phyloP scores from a whole-genome alignment of 345 rosid genomes.

The Geranium brycei region DNA sequence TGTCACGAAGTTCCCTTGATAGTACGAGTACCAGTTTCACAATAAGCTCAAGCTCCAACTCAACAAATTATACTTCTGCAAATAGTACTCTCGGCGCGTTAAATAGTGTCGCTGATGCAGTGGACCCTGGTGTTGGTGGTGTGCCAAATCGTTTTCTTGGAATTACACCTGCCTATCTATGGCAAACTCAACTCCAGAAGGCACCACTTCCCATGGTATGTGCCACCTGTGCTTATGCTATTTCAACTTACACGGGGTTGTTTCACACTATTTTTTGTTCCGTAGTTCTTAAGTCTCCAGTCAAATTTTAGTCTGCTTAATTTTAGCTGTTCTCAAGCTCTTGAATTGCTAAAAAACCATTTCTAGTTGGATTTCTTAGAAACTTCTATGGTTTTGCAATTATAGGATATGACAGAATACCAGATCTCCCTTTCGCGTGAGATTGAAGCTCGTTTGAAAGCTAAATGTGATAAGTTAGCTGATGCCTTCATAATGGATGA shows the following conservation, averaged over 20 bases:
- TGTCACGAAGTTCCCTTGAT: conserved; percentile 81
- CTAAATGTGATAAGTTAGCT: conserved; percentile 75
- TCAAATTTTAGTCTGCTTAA: neutral
- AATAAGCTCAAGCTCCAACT: conserved; percentile 64
- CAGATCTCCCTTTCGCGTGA: conserved; percentile 72
- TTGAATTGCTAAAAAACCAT: neutral
- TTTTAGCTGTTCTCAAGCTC: neutral
- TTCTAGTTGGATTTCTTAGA: neutral
- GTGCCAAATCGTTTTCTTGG: conserved; percentile 89
- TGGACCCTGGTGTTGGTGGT: conserved; percentile 78
- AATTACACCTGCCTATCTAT: conserved; percentile 69
- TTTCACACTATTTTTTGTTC: no score
- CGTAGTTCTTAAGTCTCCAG: neutral
- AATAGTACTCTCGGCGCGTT: conserved; percentile 32
- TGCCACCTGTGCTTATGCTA: neutral
- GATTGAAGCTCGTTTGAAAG: conserved; percentile 69
- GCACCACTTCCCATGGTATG: conserved; percentile 49
- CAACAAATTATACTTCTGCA: conserved; percentile 42
- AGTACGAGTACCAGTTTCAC: conserved; percentile 63
- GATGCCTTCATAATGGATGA: conserved; percentile 74
- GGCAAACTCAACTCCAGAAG: conserved; percentile 78
- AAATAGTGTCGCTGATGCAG: conserved; percentile 34
- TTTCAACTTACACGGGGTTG: no score
- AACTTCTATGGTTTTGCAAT: neutral
- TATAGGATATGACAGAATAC: conserved; percentile 76